These are phyloP conservation scores for Annulohypoxylon nitens DNA, from an alignment of 495 filamentous ascomycete genomes.

Conservation along the genomic window DNA sequence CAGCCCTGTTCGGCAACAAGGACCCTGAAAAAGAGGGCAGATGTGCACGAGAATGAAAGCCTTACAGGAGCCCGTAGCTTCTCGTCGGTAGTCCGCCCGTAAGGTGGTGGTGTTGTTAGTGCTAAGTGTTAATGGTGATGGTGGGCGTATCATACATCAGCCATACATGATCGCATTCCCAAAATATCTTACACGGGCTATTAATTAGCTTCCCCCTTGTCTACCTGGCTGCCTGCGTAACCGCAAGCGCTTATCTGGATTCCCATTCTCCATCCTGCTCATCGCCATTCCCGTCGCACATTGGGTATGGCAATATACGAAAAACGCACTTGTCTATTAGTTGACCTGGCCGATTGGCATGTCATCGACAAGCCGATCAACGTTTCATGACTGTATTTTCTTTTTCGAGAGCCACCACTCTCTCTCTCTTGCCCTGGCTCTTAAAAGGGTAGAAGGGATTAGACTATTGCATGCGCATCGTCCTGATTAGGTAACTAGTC, in stretches of 20 bases:
- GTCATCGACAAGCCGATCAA: slow-evolving; percentile 4
- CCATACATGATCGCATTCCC: slow-evolving; percentile 17
- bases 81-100: slow-evolving; percentile 21
- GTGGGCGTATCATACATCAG: neutral
- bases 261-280: neutral
- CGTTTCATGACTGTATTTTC: slow-evolving; percentile 12
- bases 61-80: neutral
- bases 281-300: slow-evolving; percentile 17
- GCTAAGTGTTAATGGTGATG: too few relatives aligned
- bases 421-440: slow-evolving; percentile 1
- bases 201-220: neutral
- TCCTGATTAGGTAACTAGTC: slow-evolving; percentile 33
- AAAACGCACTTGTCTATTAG: neutral
- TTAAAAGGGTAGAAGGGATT: slow-evolving; percentile 20
- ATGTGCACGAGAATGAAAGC: neutral
- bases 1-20: slow-evolving; percentile 45
- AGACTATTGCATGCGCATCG: slow-evolving; percentile 24
- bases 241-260: slow-evolving; percentile 45
- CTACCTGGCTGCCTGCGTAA: slow-evolving; percentile 2
- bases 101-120: neutral
- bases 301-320: slow-evolving; percentile 18
- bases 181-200: slow-evolving; percentile 32
- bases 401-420: neutral
- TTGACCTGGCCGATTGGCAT: slow-evolving; percentile 15
- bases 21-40: slow-evolving; percentile 2